Conservation (phyloP, 1,284 basidiomycete species). For the Trametes pubescens region DNA sequence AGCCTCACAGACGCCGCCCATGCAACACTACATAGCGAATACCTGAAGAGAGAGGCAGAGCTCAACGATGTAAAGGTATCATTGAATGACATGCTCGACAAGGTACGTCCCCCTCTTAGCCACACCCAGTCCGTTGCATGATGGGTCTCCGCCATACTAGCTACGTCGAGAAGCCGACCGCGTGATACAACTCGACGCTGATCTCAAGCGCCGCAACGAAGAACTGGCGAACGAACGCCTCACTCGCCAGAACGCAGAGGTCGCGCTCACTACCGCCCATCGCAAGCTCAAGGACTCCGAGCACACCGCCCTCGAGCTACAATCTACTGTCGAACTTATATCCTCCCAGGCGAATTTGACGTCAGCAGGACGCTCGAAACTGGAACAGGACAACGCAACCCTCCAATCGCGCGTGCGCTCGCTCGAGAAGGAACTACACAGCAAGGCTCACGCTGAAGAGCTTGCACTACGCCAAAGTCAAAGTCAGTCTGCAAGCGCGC, state of each 20-base stretch:
- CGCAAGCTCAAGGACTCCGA: slow-evolving; percentile 61
- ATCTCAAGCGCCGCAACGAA: slow-evolving; percentile 55
- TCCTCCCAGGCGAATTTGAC: slow-evolving; percentile 61
- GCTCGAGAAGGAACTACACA: slow-evolving; percentile 33
- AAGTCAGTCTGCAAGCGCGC: slow-evolving; percentile 41
- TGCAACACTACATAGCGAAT: slow-evolving; percentile 61
- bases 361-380: slow-evolving; percentile 50
- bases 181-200: slow-evolving; percentile 60
- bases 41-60: slow-evolving; percentile 62
- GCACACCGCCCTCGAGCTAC: slow-evolving; percentile 58
- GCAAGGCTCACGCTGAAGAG: slow-evolving; percentile 36
- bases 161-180: slow-evolving; percentile 66
- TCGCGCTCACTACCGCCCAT: slow-evolving; percentile 55
- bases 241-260: slow-evolving; percentile 60
- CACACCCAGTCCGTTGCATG: slow-evolving; percentile 2
- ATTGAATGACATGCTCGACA: slow-evolving; percentile 65
- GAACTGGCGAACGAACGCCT: slow-evolving; percentile 65
- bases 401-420: slow-evolving; percentile 50
- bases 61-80: slow-evolving; percentile 60
- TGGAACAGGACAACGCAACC: slow-evolving; percentile 62
- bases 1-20: slow-evolving; percentile 45
- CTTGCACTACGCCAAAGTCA: slow-evolving; percentile 40
- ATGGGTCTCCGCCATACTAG: slow-evolving; percentile 46
- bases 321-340: slow-evolving; percentile 63
- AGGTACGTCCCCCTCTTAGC: slow-evolving; percentile 50